Conservation (phyloP, 2,329 filamentous ascomycete species). For the Scedosporium apiospermum region DNA sequence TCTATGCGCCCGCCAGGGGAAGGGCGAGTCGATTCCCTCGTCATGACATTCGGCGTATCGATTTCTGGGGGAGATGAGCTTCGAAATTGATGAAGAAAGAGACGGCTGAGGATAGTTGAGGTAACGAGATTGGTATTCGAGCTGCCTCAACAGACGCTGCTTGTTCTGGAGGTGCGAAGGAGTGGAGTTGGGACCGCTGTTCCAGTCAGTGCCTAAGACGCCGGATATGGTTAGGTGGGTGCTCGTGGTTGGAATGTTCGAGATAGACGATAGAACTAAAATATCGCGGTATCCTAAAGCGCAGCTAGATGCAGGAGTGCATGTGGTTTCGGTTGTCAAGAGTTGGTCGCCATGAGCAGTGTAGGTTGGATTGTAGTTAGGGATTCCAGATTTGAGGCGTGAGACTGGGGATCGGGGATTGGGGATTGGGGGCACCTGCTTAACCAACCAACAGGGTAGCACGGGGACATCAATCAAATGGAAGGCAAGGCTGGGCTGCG, state of each 20-base stretch:
- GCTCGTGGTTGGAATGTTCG: neutral
- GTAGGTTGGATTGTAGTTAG: neutral
- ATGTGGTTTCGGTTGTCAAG: neutral
- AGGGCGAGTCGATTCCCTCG: conserved; percentile 31
- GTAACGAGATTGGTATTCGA: neutral
- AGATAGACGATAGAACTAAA: neutral
- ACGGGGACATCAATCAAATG: too few relatives aligned
- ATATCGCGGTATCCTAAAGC: neutral
- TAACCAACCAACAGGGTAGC: too few relatives aligned
- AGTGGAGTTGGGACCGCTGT: neutral
- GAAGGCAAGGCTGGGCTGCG: too few relatives aligned
- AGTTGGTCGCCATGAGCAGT: neutral
- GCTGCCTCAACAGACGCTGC: too few relatives aligned
- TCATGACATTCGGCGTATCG: conserved; percentile 33
- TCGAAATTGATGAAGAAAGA: neutral
- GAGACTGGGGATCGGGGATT: too few relatives aligned
- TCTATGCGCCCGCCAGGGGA: conserved; percentile 11
- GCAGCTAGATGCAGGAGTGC: neutral
- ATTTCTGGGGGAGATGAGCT: conserved; percentile 9
- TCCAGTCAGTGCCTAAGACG: neutral
- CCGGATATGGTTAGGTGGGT: neutral
- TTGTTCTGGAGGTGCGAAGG: neutral
- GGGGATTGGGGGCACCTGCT: too few relatives aligned
- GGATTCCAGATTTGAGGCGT: too few relatives aligned
- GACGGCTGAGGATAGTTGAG: neutral